Percentiles rank a stretch among this genome's conserved stretches.
phyloP scores from a whole-genome alignment of 2,329 filamentous ascomycete genomes.

The Rhytidhysteron rufulum region DNA sequence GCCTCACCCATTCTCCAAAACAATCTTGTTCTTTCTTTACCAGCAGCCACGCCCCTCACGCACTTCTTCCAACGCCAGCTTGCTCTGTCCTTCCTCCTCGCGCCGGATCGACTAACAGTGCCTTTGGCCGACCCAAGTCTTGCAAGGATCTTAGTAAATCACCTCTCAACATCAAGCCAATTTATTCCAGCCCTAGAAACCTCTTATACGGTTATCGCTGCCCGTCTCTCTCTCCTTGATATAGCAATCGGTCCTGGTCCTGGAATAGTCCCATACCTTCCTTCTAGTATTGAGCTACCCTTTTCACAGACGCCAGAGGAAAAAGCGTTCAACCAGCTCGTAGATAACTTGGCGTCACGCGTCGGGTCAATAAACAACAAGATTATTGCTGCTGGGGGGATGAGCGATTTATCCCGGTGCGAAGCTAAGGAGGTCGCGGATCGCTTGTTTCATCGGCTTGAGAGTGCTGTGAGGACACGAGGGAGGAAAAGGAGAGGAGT shows the following conservation, averaged over 20 bases:
- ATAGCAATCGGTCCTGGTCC: conserved; percentile 67
- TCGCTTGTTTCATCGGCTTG: conserved; percentile 67
- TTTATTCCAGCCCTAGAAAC: conserved; percentile 55
- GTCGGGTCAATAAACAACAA: conserved; percentile 49
- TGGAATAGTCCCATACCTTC: conserved; percentile 24
- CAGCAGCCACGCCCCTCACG: conserved; percentile 47
- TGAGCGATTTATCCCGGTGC: conserved; percentile 54
- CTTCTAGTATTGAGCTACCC: conserved; percentile 21
- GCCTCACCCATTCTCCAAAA: conserved; percentile 51
- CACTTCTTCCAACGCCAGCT: conserved; percentile 64
- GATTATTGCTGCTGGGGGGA: conserved; percentile 72
- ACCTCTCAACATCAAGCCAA: conserved; percentile 35
- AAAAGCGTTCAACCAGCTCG: conserved; percentile 61
- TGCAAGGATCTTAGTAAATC: conserved; percentile 17
- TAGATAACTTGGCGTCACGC: conserved; percentile 61
- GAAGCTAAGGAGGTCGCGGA: conserved; percentile 76
- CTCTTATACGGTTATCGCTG: conserved; percentile 66
- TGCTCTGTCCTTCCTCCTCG: conserved; percentile 61
- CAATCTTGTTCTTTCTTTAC: conserved; percentile 57
- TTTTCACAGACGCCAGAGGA: conserved; percentile 28
- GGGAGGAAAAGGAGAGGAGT: conserved; percentile 35
- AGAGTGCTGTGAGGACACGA: conserved; percentile 66
- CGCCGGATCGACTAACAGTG: conserved; percentile 18
- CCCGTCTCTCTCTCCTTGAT: conserved; percentile 66
- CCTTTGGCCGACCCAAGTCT: conserved; percentile 19